Evolutionary conservation across 345 rosid genomes (phyloP).

Genomic region (Garcia nutans): DNA sequence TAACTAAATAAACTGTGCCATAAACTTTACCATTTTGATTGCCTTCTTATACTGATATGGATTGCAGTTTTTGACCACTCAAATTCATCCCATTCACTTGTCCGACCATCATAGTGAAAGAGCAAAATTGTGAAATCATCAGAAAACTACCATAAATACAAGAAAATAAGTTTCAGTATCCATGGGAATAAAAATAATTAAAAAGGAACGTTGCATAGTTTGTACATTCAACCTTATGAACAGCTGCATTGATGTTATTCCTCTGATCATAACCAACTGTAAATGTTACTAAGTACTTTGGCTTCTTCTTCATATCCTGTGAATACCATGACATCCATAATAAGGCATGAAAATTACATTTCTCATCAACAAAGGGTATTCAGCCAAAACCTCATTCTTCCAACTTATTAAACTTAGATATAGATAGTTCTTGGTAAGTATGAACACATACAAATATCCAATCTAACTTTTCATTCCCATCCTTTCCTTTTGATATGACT

Average conservation of each 20-base stretch:
- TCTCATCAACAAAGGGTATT: neutral
- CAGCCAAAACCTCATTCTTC: neutral
- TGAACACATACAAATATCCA: neutral
- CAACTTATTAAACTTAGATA: neutral
- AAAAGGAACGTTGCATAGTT: neutral
- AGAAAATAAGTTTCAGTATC: conserved; percentile 30
- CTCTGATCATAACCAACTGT: conserved; percentile 83
- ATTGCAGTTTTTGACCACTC: conserved; percentile 87
- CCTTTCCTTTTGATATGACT: neutral
- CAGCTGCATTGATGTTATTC: conserved; percentile 59
- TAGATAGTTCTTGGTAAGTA: neutral
- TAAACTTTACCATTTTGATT: conserved; percentile 73
- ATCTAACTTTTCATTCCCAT: neutral
- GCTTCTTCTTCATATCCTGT: conserved; percentile 82
- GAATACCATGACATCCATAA: conserved; percentile 18
- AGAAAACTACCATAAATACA: conserved; percentile 58
- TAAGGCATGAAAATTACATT: neutral
- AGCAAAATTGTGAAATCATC: conserved; percentile 83
- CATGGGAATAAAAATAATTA: conserved; percentile 5
- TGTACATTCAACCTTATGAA: conserved; percentile 62
- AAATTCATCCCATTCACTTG: conserved; percentile 86
- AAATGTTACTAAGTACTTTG: conserved; percentile 76
- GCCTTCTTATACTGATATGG: conserved; percentile 72
- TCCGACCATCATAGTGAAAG: conserved; percentile 88
- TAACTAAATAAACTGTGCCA: neutral